Conservation (phyloP, 2,329 filamentous ascomycete genomes). For the Neonectria faginata region DNA sequence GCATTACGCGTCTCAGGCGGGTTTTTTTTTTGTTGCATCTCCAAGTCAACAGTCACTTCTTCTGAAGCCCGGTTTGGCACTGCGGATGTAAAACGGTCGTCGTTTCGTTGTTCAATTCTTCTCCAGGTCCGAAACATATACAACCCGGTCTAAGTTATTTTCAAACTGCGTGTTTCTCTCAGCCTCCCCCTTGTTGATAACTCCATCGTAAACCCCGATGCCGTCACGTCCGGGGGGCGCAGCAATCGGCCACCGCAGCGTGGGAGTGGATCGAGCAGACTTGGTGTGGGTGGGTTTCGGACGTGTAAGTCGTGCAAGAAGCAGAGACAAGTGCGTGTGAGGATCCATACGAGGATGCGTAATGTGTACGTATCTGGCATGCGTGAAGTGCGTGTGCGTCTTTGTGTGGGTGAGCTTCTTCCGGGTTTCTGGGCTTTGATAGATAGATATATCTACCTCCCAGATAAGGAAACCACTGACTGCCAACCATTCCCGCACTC, state of each 20-base stretch:
- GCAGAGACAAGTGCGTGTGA: not conserved
- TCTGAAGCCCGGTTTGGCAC: no score
- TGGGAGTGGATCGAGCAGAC: constrained; percentile 5
- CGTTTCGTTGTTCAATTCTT: no score
- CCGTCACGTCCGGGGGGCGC: constrained; percentile 11
- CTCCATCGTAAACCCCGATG: constrained; percentile 1
- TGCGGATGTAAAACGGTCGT: not conserved
- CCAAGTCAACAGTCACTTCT: constrained; percentile 1
- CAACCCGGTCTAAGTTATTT: not conserved
- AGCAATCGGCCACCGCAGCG: constrained; percentile 10
- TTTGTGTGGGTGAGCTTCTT: not conserved
- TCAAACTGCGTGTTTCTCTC: not conserved
- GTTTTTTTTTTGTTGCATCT: constrained; percentile 8
- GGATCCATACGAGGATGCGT: constrained; percentile 9
- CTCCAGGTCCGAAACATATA: no score
- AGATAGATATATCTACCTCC: not conserved
- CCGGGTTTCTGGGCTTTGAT: not conserved
- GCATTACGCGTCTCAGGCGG: constrained; percentile 18
- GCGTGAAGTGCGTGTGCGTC: constrained; percentile 2
- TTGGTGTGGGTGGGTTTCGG: not conserved
- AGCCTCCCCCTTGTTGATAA: not conserved
- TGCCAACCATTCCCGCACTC: not conserved
- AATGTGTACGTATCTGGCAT: not conserved
- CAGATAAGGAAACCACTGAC: constrained; percentile 7
- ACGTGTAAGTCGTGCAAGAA: constrained; percentile 3